Evolutionary conservation across 2,329 filamentous ascomycete species (phyloP).

Genomic region (Hymenoscyphus linearis): DNA sequence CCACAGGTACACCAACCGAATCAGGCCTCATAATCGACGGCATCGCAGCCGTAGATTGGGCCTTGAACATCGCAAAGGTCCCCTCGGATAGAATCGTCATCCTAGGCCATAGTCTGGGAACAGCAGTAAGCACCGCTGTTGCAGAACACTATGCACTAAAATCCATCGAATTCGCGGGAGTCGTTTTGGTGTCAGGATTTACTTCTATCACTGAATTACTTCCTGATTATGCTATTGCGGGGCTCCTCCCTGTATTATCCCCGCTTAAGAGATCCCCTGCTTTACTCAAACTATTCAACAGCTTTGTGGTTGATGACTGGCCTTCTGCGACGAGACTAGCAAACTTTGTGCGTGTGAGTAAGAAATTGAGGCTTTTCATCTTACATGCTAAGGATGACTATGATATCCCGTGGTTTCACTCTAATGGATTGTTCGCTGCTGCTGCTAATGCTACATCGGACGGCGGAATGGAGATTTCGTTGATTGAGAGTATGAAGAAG

Average conservation of each 20-base stretch:
- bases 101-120: constrained; percentile 83
- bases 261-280: constrained; percentile 65
- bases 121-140: constrained; percentile 72
- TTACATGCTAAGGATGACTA: constrained; percentile 76
- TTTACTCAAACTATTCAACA: constrained; percentile 54
- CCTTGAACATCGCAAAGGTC: constrained; percentile 58
- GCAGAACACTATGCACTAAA: constrained; percentile 60
- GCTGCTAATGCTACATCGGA: constrained; percentile 48
- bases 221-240: constrained; percentile 70
- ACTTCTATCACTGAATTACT: constrained; percentile 68
- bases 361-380: constrained; percentile 59
- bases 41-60: constrained; percentile 66
- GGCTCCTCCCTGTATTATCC: constrained; percentile 71
- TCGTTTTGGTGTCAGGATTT: constrained; percentile 78
- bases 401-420: constrained; percentile 74
- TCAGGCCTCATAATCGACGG: constrained; percentile 76
- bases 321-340: constrained; percentile 61
- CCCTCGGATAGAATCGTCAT: constrained; percentile 69
- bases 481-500: constrained; percentile 30
- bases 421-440: constrained; percentile 56
- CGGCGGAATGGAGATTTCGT: constrained; percentile 26
- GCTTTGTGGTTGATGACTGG: constrained; percentile 76
- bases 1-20: constrained; percentile 76
- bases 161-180: constrained; percentile 66
- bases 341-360: constrained; percentile 48